Percentiles rank a stretch among this genome's conserved stretches.
These are phyloP conservation scores for barrel medic (Medicago truncatula) DNA, from an alignment of 306 rosid genomes.

Conservation along the genomic window DNA sequence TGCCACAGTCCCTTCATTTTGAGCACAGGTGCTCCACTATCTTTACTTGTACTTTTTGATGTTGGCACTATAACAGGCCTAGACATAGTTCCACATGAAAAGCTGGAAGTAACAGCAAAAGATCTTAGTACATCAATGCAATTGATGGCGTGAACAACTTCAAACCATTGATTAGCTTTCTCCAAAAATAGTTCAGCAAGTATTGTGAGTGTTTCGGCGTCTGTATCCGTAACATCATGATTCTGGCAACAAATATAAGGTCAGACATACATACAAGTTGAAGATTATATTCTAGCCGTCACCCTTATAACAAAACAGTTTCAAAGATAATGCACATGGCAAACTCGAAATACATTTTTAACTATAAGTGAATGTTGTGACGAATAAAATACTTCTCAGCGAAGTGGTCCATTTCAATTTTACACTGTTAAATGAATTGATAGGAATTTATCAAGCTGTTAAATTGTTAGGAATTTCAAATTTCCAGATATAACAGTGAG, in stretches of 20 bases:
- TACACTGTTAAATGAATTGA: constrained; percentile 3
- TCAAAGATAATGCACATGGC: background rate
- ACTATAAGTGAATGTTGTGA: background rate
- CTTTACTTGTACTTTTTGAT: constrained; percentile 48
- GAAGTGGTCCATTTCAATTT: background rate
- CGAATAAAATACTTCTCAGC: constrained; percentile 1
- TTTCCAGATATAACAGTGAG: too few species aligned
- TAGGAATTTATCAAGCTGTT: background rate
- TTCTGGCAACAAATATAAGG: constrained; percentile 62
- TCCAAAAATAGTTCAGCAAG: constrained; percentile 78
- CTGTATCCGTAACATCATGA: constrained; percentile 73
- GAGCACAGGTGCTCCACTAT: constrained; percentile 60
- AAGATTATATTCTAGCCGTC: too few species aligned
- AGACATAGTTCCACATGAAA: constrained; percentile 78
- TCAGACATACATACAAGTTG: constrained; percentile 38
- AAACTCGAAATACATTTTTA: background rate
- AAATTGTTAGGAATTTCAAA: constrained; percentile 15
- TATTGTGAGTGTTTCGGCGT: constrained; percentile 80
- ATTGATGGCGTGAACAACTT: constrained; percentile 75
- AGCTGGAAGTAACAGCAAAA: constrained; percentile 72
- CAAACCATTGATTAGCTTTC: constrained; percentile 73
- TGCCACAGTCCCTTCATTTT: constrained; percentile 85
- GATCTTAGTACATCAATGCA: constrained; percentile 91
- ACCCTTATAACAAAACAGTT: too few species aligned
- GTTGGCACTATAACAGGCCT: constrained; percentile 74